phyloP scores from a whole-genome alignment of 495 filamentous ascomycete species.

The Echria macrotheca region DNA sequence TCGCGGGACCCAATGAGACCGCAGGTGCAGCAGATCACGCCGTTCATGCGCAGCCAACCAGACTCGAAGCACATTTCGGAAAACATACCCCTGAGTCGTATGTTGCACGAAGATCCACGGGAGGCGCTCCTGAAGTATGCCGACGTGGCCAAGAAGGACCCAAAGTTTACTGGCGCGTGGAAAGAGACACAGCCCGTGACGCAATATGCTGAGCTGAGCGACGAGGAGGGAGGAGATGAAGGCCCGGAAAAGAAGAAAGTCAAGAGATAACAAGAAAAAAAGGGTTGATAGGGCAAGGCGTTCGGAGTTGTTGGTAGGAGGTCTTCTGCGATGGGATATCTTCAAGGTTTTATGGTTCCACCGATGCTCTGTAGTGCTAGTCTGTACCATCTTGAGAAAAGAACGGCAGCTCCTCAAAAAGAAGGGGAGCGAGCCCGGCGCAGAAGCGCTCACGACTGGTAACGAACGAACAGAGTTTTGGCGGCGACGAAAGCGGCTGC shows the following conservation, averaged over 20 bases:
- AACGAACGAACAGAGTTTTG: too few relatives aligned
- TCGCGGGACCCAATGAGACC: constrained; percentile 75
- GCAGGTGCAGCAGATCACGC: constrained; percentile 75
- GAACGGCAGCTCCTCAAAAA: too few relatives aligned
- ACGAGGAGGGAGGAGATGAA: constrained; percentile 72
- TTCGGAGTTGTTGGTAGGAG: not conserved
- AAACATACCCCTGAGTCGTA: constrained; percentile 81
- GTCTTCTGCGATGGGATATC: not conserved
- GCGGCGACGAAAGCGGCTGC: too few relatives aligned
- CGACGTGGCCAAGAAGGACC: constrained; percentile 87
- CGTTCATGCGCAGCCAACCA: constrained; percentile 85
- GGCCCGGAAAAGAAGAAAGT: constrained; percentile 63
- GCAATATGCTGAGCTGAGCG: constrained; percentile 87
- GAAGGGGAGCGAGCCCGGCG: too few relatives aligned
- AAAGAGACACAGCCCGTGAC: constrained; percentile 87
- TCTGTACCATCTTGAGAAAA: too few relatives aligned
- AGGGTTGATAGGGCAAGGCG: not conserved
- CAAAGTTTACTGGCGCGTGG: constrained; percentile 91
- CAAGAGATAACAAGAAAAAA: constrained; percentile 33
- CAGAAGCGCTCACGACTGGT: too few relatives aligned
- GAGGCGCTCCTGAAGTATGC: constrained; percentile 95
- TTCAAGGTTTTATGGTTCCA: too few relatives aligned
- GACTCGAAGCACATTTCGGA: constrained; percentile 85
- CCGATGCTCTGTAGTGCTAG: too few relatives aligned
- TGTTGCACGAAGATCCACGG: constrained; percentile 94